phyloP scores from a whole-genome alignment of 805 yeast genomes.

The Ogataea chonburiensis region DNA sequence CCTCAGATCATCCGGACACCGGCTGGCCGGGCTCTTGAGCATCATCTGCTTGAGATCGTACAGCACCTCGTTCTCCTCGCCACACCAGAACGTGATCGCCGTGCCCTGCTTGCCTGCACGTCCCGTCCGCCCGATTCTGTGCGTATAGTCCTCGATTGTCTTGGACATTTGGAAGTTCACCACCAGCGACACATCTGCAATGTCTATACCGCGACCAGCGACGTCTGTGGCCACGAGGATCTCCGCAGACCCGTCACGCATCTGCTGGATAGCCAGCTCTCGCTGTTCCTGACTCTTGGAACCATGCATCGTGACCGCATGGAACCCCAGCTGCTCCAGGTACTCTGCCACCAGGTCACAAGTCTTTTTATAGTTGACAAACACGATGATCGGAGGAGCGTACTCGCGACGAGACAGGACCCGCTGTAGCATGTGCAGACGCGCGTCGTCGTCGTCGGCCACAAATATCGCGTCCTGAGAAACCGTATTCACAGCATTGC shows the following conservation, averaged over 20 bases:
- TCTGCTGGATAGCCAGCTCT: constrained; percentile 66
- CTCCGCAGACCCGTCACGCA: constrained; percentile 55
- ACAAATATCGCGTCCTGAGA: constrained; percentile 64
- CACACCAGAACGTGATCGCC: constrained; percentile 69
- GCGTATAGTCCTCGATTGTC: constrained; percentile 79
- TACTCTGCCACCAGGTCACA: constrained; percentile 66
- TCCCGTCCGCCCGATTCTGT: constrained; percentile 95
- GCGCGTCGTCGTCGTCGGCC: constrained; percentile 41
- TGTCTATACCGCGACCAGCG: constrained; percentile 94
- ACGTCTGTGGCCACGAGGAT: constrained; percentile 89
- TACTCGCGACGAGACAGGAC: constrained; percentile 36
- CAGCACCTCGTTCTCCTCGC: constrained; percentile 52
- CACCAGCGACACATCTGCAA: constrained; percentile 82
- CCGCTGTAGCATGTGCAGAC: constrained; percentile 42
- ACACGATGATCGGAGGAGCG: constrained; percentile 67
- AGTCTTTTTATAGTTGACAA: constrained; percentile 72
- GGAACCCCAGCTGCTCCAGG: constrained; percentile 45
- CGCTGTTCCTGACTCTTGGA: constrained; percentile 82
- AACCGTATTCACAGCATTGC: constrained; percentile 65
- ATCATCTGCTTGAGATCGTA: constrained; percentile 51
- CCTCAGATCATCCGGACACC: constrained; percentile 41
- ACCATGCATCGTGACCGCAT: constrained; percentile 75
- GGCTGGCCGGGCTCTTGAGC: constrained; percentile 37
- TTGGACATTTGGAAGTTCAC: constrained; percentile 83
- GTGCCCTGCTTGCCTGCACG: constrained; percentile 84